Evolutionary conservation across 257 asterid genomes (phyloP), one percentile per base, ranked within the genome.

Genomic region (Catharanthus roseus): DNA sequence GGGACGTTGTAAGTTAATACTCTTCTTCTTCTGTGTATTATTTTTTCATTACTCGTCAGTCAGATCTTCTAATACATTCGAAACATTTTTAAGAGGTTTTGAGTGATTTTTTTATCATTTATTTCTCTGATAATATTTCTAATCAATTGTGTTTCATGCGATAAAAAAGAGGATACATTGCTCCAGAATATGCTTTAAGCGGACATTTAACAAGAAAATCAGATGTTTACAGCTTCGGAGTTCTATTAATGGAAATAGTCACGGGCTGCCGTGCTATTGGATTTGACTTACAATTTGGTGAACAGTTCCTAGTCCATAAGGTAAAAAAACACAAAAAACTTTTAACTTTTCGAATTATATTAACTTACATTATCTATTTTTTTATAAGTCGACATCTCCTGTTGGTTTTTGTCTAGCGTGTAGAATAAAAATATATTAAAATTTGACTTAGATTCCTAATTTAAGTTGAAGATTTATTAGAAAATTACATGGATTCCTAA

Each of bases 151-250:
- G 36, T 60, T 60, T 60, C 23, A 16, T 19, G 24, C 55, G 55
- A 31, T n/a, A 16, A 64, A 64, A 64, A 71, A 91, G 97, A 76
- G 95, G 97, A 73, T 91, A 91, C 79, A 79, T 91, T 31, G 85
- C 96, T 31, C 97, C 96, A 0, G 97, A 91, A 76, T 91, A 89
- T 44, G 96, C 97, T 23, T 33, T 86, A 64, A 91, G 85, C 50
- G 96, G 96, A 61, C 97, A 86, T 42, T 84, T 87, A 70, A 89
- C 88, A 0, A 78, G 90, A 49, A 91, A 91, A 77, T 87, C 96
- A 47, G 97, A 91, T 36, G 90, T 91, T 57, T 91, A 91, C 47
- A 89, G 96, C 85, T 91, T 85, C 50, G 97, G 97, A 31, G 96
- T 89, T 0, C 83, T 91, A 61, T 75, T 91, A 53, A 75, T 91